Evolutionary conservation across 208 protist species (phyloP).

Genomic region (Borovskyia barvae): DNA sequence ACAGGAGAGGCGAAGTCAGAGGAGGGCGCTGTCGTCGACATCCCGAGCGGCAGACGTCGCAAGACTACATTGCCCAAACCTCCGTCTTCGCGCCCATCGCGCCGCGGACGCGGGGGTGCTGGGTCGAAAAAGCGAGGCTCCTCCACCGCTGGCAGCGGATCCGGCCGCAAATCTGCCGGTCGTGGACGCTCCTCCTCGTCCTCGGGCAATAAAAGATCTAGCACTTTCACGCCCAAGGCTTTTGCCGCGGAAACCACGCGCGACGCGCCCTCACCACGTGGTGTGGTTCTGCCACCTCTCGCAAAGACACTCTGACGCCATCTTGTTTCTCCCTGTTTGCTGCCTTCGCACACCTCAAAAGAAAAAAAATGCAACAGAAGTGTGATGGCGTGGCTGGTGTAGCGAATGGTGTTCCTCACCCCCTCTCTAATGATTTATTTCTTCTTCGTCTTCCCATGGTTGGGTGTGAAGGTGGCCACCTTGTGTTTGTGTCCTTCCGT

Average conservation of each 20-base stretch:
- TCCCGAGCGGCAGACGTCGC: conserved; percentile 12
- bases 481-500: no score
- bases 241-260: background rate
- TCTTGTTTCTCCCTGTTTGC: no score
- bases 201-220: background rate
- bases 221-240: background rate
- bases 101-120: background rate
- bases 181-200: background rate
- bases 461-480: no score
- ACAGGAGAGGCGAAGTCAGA: background rate
- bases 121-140: background rate
- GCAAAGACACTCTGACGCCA: conserved; percentile 12
- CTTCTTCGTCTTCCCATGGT: no score
- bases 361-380: no score
- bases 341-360: no score
- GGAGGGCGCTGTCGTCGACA: conserved; percentile 13
- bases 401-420: no score
- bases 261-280: background rate
- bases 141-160: background rate
- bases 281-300: conserved; percentile 16
- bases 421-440: no score
- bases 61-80: background rate
- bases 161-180: background rate
- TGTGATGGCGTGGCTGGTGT: no score
- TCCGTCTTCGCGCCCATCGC: background rate